Conservation (phyloP, 2,329 filamentous ascomycete species). For the Hyphodiscus sp. region DNA sequence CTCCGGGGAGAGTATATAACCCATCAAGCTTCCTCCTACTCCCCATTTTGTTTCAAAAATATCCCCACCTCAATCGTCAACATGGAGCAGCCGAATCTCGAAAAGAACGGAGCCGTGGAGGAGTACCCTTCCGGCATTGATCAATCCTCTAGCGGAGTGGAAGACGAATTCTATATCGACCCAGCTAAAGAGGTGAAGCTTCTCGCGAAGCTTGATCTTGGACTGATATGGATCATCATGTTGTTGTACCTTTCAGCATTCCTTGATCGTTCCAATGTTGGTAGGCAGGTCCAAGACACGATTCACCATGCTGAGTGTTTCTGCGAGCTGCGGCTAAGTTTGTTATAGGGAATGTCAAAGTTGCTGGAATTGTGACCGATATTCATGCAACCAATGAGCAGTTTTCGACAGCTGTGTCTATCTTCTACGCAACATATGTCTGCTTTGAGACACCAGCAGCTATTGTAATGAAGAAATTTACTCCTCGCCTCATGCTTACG, state of each 20-base stretch:
- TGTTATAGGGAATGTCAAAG: constrained; percentile 27
- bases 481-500: constrained; percentile 35
- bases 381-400: constrained; percentile 12
- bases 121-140: not conserved
- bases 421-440: constrained; percentile 47
- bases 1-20: no score
- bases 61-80: not conserved
- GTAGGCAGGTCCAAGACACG: not conserved
- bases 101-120: constrained; percentile 3
- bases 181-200: constrained; percentile 39
- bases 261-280: constrained; percentile 47
- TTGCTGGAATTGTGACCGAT: constrained; percentile 17
- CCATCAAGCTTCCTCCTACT: no score
- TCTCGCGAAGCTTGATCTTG: constrained; percentile 41
- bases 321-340: not conserved
- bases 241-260: constrained; percentile 48
- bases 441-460: constrained; percentile 42
- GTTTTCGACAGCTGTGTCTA: constrained; percentile 32
- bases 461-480: constrained; percentile 41
- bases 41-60: no score
- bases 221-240: constrained; percentile 47
- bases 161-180: constrained; percentile 31
- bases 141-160: not conserved
- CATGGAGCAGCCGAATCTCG: constrained; percentile 3
- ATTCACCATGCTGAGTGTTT: not conserved